Percentiles rank a stretch among this genome's conserved stretches.
phyloP scores from a whole-genome alignment of 2,329 filamentous ascomycete genomes.

The Aureobasidium musti region DNA sequence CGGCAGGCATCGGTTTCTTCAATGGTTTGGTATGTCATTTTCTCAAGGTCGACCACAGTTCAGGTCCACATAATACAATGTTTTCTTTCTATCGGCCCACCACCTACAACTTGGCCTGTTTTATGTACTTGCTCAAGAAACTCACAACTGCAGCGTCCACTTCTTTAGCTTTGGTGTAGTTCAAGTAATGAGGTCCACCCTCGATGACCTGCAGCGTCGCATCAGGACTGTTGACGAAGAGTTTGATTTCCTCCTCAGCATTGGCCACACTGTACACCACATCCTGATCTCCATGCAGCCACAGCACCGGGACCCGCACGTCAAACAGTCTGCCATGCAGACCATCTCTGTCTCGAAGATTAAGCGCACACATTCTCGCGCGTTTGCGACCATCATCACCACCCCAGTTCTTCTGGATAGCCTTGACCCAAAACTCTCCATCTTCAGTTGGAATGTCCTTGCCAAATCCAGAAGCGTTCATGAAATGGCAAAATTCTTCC shows the following conservation, averaged over 20 bases:
- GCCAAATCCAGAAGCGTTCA: constrained; percentile 53
- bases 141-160: constrained; percentile 44
- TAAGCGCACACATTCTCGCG: constrained; percentile 54
- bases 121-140: constrained; percentile 40
- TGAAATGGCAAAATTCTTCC: constrained; percentile 49
- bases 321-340: constrained; percentile 51
- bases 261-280: constrained; percentile 48
- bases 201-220: constrained; percentile 49
- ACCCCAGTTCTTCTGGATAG: constrained; percentile 50
- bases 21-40: not conserved
- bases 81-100: not conserved
- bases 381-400: constrained; percentile 54
- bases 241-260: constrained; percentile 52
- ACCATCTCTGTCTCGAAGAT: constrained; percentile 53
- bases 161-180: constrained; percentile 49
- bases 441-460: constrained; percentile 43
- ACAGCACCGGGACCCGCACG: constrained; percentile 54
- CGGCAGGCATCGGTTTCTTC: not conserved
- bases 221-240: constrained; percentile 50
- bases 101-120: constrained; percentile 16
- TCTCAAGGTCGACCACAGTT: not conserved
- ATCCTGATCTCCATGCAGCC: constrained; percentile 52
- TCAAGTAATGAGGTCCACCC: constrained; percentile 55
- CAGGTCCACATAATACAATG: constrained; percentile 2
- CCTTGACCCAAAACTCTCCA: constrained; percentile 49